Evolutionary conservation across 345 rosid species (phyloP), one percentile per base, ranked within the genome.

Genomic region (Brassica juncea): DNA sequence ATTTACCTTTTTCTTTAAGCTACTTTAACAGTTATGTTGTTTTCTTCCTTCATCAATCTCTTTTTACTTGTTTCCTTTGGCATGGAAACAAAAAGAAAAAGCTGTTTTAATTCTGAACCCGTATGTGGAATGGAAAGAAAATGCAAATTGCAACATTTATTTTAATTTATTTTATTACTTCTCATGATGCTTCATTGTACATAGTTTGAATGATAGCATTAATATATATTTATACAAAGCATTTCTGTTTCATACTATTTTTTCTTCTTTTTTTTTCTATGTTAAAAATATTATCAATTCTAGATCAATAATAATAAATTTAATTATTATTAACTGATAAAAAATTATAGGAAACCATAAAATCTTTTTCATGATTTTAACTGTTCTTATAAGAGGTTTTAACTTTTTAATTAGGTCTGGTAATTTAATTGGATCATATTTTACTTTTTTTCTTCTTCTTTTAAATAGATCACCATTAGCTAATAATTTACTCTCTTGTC

Each of bases 1-100:
- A 58, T 70, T 49, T 4, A 5, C 37, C 23, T 31, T 54, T 14
- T 49, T 14, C 32, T 8, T 28, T n/a, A 54, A 79, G 28, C 37
- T 69, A 68, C 39, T 19, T 70, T 70, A 70, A 80, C 75, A 68
- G 79, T 75, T 63, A 70, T 74, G 83, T 80, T 75, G 72, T 80
- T 75, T 74, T 71, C 54, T 47, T 55, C 62, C 74, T 35, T 34
- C 54, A 19, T 52, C 66, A 27, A 28, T 49, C 42, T 58, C 31
- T 16, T 68, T 54, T 28, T 39, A 27, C 6, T 58, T 57, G 73
- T 65, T 58, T 67, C 73, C 44, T 25, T 57, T 75, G 67, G 42
- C 30, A 37, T 74, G 77, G 69, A 72, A 74, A 62, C 77, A 58
- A 55, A 55, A 9, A 19, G 37, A 68, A 19, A 69, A 73, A 69